Base-by-base conservation (phyloP, 306 rosid genomes). In the Rubus idaeus region DNA sequence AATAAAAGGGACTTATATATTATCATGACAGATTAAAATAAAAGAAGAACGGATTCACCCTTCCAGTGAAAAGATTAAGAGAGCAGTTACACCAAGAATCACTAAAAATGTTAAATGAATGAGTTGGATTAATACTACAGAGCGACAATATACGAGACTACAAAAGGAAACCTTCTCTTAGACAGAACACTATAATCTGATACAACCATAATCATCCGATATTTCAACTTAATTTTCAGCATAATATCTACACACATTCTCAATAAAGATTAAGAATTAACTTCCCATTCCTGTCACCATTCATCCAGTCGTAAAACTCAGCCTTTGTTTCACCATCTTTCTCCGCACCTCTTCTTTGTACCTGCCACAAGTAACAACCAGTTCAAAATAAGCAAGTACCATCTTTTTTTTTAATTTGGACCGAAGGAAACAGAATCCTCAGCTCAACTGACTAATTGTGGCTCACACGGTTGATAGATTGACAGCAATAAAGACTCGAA, bases 361-460 rank as follows among this genome's bases (percentile, higher is more conserved):
- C n/a, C n/a, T n/a, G n/a, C n/a, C n/a, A n/a, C n/a, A n/a, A n/a
- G n/a, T n/a, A n/a, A n/a, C n/a, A n/a, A n/a, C n/a, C n/a, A n/a
- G n/a, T n/a, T n/a, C n/a, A n/a, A n/a, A n/a, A n/a, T n/a, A n/a
- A n/a, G n/a, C n/a, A n/a, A n/a, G n/a, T n/a, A n/a, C n/a, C n/a
- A n/a, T n/a, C n/a, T n/a, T n/a, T n/a, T n/a, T n/a, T n/a, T n/a
- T 94, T 3, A 78, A 66, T 71, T 71, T 23, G 44, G 51, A 75
- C 78, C 49, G 55, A 9, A 75, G 63, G 13, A 46, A 50, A 41
- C 50, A 72, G 23, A 74, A 14, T 21, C 63, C 77, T 35, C 35
- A 75, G 40, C 52, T 49, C 44, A 65, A 51, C 79, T 5, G 61
- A 84, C 64, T 75, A 42, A 66, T 68, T 52, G 45, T 42, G 80